Evolutionary conservation across 305 asterid genomes (phyloP), one percentile per base, ranked within the genome.

Genomic region (Fraxinus sp.): DNA sequence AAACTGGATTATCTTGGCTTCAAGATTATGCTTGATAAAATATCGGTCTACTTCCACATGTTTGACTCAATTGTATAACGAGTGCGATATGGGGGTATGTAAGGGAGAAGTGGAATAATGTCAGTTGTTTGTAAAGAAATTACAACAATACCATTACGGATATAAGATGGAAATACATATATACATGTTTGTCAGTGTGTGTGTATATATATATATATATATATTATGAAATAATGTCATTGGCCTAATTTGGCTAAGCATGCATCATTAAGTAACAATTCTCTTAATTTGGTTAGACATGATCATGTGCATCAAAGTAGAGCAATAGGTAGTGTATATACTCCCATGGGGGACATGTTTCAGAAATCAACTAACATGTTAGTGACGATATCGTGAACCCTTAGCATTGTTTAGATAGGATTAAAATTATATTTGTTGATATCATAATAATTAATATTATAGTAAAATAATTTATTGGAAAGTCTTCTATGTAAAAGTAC

Each of bases 131-230:
- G 7, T 52, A 1, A 4, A 6, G 49, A 46, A 83, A 87, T 35
- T 43, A 86, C 90, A 68, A 1, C 66, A 89, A 72, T 89, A 85
- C 85, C 87, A 83, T 46, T 46, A 3, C 5, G 5, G 13, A 11
- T 46, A 46, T 46, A 3, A 1, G 55, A 13, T 13, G n/a, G 55
- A 46, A 39, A 39, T 7, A 39, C 46, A 39, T 39, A 39, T 10
- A 1, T 39, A 37, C 41, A 37, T 37, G 10, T 36, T 5, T 36
- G 39, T 36, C 1, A 35, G 9, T 36, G 41, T 36, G 41, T 7
- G 10, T 35, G 37, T 35, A 5, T 33, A 5, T 33, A 5, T 33
- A 0, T 33, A 30, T 30, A 30, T 33, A 33, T 36, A 32, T 39
- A 39, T 39, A 8, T 39, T 8, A 39, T 39, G 46, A 39, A 39